These are phyloP conservation scores for Wilcoxina mikolae DNA, from an alignment of 495 filamentous ascomycete species.

Conservation along the genomic window DNA sequence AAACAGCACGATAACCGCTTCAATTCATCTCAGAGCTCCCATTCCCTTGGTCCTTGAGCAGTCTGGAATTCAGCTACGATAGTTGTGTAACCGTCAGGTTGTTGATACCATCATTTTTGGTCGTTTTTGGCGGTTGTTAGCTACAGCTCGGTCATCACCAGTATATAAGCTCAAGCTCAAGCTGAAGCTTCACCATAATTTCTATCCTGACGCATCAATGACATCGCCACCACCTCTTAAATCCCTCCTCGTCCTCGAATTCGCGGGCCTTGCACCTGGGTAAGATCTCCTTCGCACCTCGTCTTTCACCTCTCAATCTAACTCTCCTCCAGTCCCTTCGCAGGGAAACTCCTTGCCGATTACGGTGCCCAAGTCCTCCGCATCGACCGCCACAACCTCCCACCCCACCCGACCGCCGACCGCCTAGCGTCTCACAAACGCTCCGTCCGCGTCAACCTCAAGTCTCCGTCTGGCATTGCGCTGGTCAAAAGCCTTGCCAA, in stretches of 20 bases:
- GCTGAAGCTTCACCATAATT: not conserved
- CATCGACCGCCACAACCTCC: constrained; percentile 50
- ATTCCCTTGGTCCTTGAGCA: no score
- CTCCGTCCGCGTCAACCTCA: constrained; percentile 65
- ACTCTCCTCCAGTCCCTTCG: constrained; percentile 55
- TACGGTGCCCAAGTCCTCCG: constrained; percentile 78
- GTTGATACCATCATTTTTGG: no score
- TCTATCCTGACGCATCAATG: constrained; percentile 28
- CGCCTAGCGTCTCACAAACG: constrained; percentile 62
- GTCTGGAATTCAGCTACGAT: no score
- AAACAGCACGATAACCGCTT: no score
- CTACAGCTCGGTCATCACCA: no score
- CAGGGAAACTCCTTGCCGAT: constrained; percentile 76
- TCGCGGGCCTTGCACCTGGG: constrained; percentile 83
- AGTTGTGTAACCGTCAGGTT: no score
- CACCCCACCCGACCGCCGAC: constrained; percentile 42
- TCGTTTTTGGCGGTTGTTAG: no score
- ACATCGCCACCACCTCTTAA: constrained; percentile 46
- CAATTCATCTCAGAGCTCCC: no score
- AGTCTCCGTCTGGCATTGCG: constrained; percentile 43
- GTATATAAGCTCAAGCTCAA: not conserved
- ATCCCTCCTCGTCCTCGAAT: constrained; percentile 70
- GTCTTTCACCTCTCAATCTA: constrained; percentile 5
- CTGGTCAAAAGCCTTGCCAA: constrained; percentile 51
- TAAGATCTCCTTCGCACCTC: constrained; percentile 8